phyloP scores from a whole-genome alignment of 129 eudicot species.

The Flaveria linearis region DNA sequence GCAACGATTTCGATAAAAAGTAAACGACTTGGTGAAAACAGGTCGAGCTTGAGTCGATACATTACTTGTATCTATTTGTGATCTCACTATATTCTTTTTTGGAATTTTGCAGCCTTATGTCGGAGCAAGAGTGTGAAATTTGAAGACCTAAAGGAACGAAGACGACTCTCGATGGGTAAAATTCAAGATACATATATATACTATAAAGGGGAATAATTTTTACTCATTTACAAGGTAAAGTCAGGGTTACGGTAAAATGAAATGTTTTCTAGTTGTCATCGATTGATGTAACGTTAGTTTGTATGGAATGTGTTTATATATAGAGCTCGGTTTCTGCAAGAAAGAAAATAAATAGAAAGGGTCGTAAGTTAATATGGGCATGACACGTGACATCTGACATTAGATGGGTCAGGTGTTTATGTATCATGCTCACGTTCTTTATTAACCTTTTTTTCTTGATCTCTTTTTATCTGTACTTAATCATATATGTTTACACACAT shows the following conservation, averaged over 20 bases:
- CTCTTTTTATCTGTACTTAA: not conserved
- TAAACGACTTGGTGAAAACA: not conserved
- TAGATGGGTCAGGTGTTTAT: not conserved
- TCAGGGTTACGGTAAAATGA: conserved; percentile 22
- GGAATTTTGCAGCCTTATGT: conserved; percentile 31
- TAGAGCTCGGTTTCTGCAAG: not conserved
- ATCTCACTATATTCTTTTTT: not conserved
- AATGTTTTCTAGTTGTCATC: conserved; percentile 17
- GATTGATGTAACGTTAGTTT: conserved; percentile 30
- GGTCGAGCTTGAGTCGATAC: not conserved
- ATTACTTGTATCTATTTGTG: not conserved
- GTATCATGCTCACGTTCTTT: not conserved
- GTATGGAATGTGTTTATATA: conserved; percentile 6
- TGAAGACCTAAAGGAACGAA: not conserved
- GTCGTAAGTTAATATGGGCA: not conserved
- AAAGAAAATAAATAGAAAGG: not conserved
- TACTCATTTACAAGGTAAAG: conserved; percentile 10
- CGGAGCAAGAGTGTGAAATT: conserved; percentile 34
- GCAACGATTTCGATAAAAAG: not conserved
- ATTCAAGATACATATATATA: conserved; percentile 3
- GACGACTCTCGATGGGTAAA: conserved; percentile 23
- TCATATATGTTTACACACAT: not conserved
- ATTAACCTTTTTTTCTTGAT: not conserved
- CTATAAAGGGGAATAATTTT: conserved; percentile 24
- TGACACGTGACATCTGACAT: not conserved